phyloP scores from a whole-genome alignment of 2,329 filamentous ascomycete species.

The Sordariomycetes sp. region DNA sequence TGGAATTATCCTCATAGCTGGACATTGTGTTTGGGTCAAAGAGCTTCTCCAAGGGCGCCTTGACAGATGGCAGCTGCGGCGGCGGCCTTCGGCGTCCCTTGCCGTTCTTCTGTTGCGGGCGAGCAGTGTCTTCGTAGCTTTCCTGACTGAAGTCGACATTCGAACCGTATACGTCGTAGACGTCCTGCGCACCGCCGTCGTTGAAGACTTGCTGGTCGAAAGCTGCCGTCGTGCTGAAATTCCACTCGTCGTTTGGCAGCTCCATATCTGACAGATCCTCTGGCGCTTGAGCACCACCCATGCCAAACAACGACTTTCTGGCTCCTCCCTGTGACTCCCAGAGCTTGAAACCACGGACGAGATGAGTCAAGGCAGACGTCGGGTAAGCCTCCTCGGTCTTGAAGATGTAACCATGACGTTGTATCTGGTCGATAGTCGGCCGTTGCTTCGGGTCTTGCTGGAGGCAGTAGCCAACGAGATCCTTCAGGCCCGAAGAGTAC shows the following conservation, averaged over 20 bases:
- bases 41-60: slow-evolving; percentile 52
- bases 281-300: slow-evolving; percentile 48
- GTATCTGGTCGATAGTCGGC: slow-evolving; percentile 59
- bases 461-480: slow-evolving; percentile 65
- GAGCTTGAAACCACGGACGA: slow-evolving; percentile 63
- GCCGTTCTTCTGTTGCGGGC: slow-evolving; percentile 39
- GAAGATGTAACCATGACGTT: slow-evolving; percentile 60
- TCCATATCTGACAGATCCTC: slow-evolving; percentile 32
- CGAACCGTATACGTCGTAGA: slow-evolving; percentile 52
- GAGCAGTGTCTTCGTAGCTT: slow-evolving; percentile 38
- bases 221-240: slow-evolving; percentile 56
- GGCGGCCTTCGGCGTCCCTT: slow-evolving; percentile 49
- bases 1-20: slow-evolving; percentile 55
- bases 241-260: slow-evolving; percentile 53
- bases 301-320: slow-evolving; percentile 54
- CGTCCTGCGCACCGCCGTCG: slow-evolving; percentile 44
- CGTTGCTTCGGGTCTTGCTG: slow-evolving; percentile 59
- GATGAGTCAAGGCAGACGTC: slow-evolving; percentile 49
- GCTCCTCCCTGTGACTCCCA: slow-evolving; percentile 71
- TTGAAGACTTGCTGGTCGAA: slow-evolving; percentile 51
- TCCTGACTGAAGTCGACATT: slow-evolving; percentile 42
- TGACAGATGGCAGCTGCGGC: slow-evolving; percentile 46
- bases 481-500: slow-evolving; percentile 60
- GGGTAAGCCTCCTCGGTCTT: slow-evolving; percentile 56
- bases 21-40: slow-evolving; percentile 59